Evolutionary conservation across 2,329 filamentous ascomycete species (phyloP), one percentile per base, ranked within the genome.

Genomic region (Lasiodiplodia gonubiensis): DNA sequence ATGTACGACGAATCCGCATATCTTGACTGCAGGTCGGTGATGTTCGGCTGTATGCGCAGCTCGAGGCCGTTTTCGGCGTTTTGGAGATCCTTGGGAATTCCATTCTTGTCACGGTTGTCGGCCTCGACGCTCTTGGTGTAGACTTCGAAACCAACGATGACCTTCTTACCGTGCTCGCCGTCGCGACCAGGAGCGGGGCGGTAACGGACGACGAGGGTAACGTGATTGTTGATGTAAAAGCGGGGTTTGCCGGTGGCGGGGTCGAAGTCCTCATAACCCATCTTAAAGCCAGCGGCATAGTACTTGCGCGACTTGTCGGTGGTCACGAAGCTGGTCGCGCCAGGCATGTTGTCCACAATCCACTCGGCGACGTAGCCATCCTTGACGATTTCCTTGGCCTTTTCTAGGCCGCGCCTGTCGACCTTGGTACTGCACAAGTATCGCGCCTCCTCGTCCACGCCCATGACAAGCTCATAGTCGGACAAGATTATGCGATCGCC

Each of bases 271-370:
- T 88, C 88, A 72, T 91, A 93, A 7, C 93, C 93, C 67, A 97
- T 84, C 80, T 95, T 96, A 84, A 97, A 97, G 2, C 93, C 93
- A 2, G 92, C 89, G 14, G 92, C 91, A 77, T 97, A 97, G 82
- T 97, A 96, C 78, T 94, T 96, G 73, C 88, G 86, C 55, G 86
- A 89, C 81, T 93, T 93, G 78, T 96, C 93, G 42, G 92, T 90
- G 0, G 92, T 94, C 33, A 95, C 90, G 75, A 96, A 96, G 77
- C 90, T 94, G 10, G 93, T 96, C 42, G 93, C 93, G 7, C 93
- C 93, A 1, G 93, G 93, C 11, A 97, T 84, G 74, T 97, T 97
- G 78, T 97, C 93, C 70, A 95, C 91, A 71, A 97, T 96, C 93
- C 93, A 97, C 79, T 97, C 93, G 2, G 90, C 89, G n/a, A 95